Base-by-base conservation (phyloP, 139 green algal genomes). In the Micromonas commoda region DNA sequence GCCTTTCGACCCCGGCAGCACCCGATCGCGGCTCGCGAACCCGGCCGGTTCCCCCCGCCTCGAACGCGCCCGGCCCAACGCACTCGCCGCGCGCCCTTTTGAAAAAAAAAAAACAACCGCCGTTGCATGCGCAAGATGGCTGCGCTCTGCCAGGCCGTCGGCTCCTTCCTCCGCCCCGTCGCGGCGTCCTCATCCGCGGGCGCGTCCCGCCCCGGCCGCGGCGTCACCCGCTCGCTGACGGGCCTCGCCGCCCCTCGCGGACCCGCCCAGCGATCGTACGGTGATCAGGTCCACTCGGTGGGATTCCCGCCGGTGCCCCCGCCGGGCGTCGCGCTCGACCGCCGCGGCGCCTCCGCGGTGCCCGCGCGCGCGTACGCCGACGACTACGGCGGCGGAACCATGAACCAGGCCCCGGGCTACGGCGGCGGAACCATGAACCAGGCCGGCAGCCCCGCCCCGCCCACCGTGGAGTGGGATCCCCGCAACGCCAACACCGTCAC, bases 401-500 rank as follows among this genome's bases (percentile, higher is more conserved):
- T n/a, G n/a, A n/a, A n/a, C 9, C 45, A 57, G 45, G 9, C 45
- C 9, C 45, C 45, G 45, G 16, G 9, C 45, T 9, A 57, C 45
- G 9, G 9, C 45, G 45, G 45, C 67, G 35, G 34, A 60, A 6
- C 28, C 29, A 21, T n/a, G 4, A 4, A 13, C 13, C 64, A 68
- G 19, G 31, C n/a, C 24, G 21, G 3, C n/a, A 75, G 37, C 37
- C 34, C 68, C 24, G 9, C 45, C 45, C 68, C 68, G 35, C 68
- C 68, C 34, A 61, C 35, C 9, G 71, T 77, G 13, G 38, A 57
- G 31, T 77, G 71, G 71, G 28, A 29, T 16, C 1, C 71, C 6
- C 21, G n/a, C 1, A 31, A 51, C 39, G 53, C 53, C 3, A 77
- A 77, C 53, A 69, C 23, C 45, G 71, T 77, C 3, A 66, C 52